Evolutionary conservation across 139 green algal species (phyloP).

Genomic region (Chlorella sp.): DNA sequence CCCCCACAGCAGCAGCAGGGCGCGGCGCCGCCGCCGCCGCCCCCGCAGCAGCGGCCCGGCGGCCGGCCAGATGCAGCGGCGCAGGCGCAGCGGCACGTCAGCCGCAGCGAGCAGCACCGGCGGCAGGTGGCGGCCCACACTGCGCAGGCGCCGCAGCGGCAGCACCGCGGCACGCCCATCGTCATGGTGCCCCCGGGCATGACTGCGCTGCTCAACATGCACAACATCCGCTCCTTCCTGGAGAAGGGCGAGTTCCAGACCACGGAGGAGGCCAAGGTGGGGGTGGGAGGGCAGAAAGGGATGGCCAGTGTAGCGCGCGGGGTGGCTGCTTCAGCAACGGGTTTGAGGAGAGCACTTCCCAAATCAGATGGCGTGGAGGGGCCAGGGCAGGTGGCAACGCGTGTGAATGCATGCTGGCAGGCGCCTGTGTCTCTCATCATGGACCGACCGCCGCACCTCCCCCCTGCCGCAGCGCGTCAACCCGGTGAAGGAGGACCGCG

Average conservation of each 20-base stretch:
- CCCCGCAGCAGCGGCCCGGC: no score
- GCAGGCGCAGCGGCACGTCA: slow-evolving; percentile 1
- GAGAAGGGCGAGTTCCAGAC: slow-evolving; percentile 62
- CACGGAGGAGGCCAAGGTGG: slow-evolving; percentile 40
- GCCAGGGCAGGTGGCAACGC: no score
- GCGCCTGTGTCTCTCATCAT: no score
- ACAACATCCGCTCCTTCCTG: slow-evolving; percentile 65
- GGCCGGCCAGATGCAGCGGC: no score
- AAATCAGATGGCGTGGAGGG: no score
- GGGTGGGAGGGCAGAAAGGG: not conserved
- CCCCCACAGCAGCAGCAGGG: slow-evolving; percentile 14
- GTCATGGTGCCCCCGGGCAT: slow-evolving; percentile 72
- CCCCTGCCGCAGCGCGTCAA: not conserved
- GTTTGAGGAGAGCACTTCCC: no score
- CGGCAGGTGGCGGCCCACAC: not conserved
- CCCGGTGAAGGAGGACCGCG: not conserved
- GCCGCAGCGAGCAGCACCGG: not conserved
- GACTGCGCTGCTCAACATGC: slow-evolving; percentile 72
- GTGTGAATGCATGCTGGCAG: no score
- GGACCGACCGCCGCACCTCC: not conserved
- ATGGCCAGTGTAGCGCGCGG: no score
- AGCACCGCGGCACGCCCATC: slow-evolving; percentile 50
- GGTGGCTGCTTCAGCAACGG: no score
- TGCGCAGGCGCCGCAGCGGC: not conserved
- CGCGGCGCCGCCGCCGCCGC: slow-evolving; percentile 3